Evolutionary conservation across 2,329 filamentous ascomycete genomes (phyloP).

Genomic region (Penicillium sp.): DNA sequence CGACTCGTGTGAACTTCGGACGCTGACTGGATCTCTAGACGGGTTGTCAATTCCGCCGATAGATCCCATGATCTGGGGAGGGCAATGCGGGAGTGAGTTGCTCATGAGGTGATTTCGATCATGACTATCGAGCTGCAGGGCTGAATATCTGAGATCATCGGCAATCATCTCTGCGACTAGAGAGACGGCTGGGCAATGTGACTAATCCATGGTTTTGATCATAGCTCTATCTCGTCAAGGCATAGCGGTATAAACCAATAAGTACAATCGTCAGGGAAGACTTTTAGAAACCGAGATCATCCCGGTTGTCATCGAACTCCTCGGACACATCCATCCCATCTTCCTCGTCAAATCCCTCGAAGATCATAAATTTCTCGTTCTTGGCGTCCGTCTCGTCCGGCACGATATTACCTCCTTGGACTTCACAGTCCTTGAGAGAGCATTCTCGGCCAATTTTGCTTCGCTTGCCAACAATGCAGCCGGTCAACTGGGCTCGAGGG

Average conservation of each 20-base stretch:
- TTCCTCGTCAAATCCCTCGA: constrained; percentile 40
- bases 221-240: background rate
- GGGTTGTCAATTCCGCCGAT: constrained; percentile 8
- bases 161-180: no score
- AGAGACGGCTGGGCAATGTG: no score
- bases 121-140: background rate
- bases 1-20: background rate
- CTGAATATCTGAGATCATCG: no score
- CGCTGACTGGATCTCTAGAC: constrained; percentile 1
- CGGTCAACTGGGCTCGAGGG: constrained; percentile 75
- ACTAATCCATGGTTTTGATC: no score
- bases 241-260: constrained; percentile 2
- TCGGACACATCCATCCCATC: constrained; percentile 31
- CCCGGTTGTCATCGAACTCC: constrained; percentile 25
- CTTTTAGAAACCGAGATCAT: constrained; percentile 18
- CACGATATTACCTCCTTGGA: constrained; percentile 77
- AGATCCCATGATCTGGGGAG: constrained; percentile 10
- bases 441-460: constrained; percentile 76
- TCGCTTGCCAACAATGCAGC: constrained; percentile 76
- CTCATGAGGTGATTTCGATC: constrained; percentile 4
- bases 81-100: background rate
- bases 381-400: constrained; percentile 67
- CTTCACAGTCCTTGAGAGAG: constrained; percentile 80
- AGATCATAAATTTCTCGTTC: constrained; percentile 57
- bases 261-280: background rate